phyloP scores from a whole-genome alignment of 768 basidiomycete genomes.

The Rubroboletus satanas region DNA sequence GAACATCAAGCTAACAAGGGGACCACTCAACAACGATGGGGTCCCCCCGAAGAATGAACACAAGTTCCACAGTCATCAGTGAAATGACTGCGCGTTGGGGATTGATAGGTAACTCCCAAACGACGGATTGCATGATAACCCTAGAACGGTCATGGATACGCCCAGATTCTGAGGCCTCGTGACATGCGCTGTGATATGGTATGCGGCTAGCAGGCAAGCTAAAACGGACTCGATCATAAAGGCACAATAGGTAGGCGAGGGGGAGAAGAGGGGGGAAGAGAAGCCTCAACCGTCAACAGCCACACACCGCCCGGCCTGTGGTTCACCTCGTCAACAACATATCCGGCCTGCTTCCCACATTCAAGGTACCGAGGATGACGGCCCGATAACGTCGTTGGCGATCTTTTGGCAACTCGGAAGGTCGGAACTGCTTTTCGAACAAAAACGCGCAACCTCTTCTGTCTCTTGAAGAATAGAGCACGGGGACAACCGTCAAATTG shows the following conservation, averaged over 20 bases:
- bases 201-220: not conserved
- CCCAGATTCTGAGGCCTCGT: slow-evolving; percentile 3
- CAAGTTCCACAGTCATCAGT: not conserved
- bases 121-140: slow-evolving; percentile 3
- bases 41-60: not conserved
- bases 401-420: not conserved
- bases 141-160: slow-evolving; percentile 6
- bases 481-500: not conserved
- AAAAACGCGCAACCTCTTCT: not conserved
- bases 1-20: not conserved
- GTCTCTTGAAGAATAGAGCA: not conserved
- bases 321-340: not conserved
- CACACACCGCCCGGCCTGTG: not conserved
- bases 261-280: not conserved
- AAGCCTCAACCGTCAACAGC: not conserved
- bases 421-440: not conserved
- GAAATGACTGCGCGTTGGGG: not conserved
- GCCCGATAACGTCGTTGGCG: no score
- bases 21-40: not conserved
- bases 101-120: not conserved
- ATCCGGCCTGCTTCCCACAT: slow-evolving; percentile 1
- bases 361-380: slow-evolving; percentile 7
- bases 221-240: not conserved
- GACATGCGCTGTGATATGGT: slow-evolving; percentile 5
- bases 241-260: not conserved